Percentiles rank a stretch among this genome's conserved stretches.
These are phyloP conservation scores for Amaranthus hypochondriacus DNA, from an alignment of 148 eudicot genomes.

Conservation along the genomic window DNA sequence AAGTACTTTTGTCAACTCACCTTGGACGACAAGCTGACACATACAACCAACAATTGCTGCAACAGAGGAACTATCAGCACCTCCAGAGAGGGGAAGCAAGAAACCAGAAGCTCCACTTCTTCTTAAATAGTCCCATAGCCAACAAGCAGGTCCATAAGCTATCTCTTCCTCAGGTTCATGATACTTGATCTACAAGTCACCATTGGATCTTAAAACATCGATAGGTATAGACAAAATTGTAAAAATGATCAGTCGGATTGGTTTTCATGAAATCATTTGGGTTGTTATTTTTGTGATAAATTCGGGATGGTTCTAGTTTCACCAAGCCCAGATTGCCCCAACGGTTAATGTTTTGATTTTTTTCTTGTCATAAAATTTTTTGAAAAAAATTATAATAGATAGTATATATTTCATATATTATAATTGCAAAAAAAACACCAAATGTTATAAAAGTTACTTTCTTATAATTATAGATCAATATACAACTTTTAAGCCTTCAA, in stretches of 20 bases:
- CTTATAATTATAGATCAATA: too few relatives aligned
- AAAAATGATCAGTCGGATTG: not conserved
- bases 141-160: constrained; percentile 95
- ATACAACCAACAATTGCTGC: constrained; percentile 98
- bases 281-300: too few relatives aligned
- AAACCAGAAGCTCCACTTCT: constrained; percentile 99
- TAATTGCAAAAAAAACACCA: too few relatives aligned
- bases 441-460: too few relatives aligned
- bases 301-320: too few relatives aligned
- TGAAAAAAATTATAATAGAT: too few relatives aligned
- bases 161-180: constrained; percentile 96
- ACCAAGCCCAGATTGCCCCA: not conserved
- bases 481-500: too few relatives aligned
- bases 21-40: constrained; percentile 98
- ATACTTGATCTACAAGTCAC: constrained; percentile 62
- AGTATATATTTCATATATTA: too few relatives aligned
- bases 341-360: not conserved
- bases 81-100: constrained; percentile 96
- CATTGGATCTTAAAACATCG: not conserved
- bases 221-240: not conserved
- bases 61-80: constrained; percentile 98
- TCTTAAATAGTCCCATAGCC: constrained; percentile 98
- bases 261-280: too few relatives aligned
- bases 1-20: constrained; percentile 30
- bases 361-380: not conserved